A percentile compares a stretch with the other conserved stretches of the same genome.
Evolutionary conservation across 2,329 filamentous ascomycete genomes (phyloP).

Genomic region (Coniochaeta sp.): DNA sequence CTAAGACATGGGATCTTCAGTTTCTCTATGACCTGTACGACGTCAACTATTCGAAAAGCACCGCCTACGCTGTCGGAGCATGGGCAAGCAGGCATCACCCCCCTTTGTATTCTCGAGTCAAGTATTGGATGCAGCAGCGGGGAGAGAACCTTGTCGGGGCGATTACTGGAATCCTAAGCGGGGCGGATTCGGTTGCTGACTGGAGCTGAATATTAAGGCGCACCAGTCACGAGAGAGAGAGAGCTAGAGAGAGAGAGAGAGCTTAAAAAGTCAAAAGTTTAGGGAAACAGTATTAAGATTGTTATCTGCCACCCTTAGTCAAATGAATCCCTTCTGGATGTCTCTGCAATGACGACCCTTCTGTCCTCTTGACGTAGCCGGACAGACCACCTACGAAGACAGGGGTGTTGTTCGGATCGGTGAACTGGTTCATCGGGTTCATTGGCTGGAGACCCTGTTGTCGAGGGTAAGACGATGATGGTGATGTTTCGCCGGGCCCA

Average conservation of each 20-base stretch:
- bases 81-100: not conserved
- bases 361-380: constrained; percentile 95
- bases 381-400: constrained; percentile 97
- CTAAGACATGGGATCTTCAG: not conserved
- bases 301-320: too few species aligned
- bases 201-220: too few species aligned
- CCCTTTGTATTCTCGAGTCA: not conserved
- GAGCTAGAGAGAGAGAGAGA: too few species aligned
- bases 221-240: too few species aligned
- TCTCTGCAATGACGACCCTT: too few species aligned
- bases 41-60: not conserved
- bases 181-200: too few species aligned
- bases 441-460: constrained; percentile 20
- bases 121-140: not conserved
- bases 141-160: too few species aligned
- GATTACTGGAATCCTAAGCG: too few species aligned
- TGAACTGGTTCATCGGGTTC: constrained; percentile 91
- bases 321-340: too few species aligned
- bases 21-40: not conserved
- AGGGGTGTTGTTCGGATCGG: constrained; percentile 98
- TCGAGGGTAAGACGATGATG: constrained; percentile 27
- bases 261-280: too few species aligned
- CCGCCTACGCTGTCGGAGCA: not conserved
- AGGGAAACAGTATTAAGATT: too few species aligned
- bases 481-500: too few species aligned